Base-by-base conservation (phyloP, 345 rosid species). In the Lepidium sativum region DNA sequence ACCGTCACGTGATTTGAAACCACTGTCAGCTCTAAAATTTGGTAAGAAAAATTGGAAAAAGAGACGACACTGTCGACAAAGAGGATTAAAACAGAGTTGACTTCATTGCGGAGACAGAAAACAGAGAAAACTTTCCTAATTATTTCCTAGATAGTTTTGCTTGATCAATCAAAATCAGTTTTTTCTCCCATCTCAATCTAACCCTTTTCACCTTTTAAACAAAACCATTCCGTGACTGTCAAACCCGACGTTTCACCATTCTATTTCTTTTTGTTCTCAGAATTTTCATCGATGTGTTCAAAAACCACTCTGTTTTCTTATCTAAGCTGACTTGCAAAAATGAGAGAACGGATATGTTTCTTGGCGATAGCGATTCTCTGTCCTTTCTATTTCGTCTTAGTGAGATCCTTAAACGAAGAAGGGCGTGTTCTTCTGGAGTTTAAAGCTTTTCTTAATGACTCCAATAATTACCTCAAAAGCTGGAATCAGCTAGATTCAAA, bases 401-500 rank as follows among this genome's bases (percentile, higher is more conserved):
- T 67, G 13, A 74, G 63, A 27, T 80, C 86, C 14, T 47, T 81
- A 31, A 83, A 79, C 60, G 69, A 77, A 60, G 94, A 89, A 67
- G 94, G 87, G 9, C 69, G 23, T 32, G 16, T 35, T 27, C 84
- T 84, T 58, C 52, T 84, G 59, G 83, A 82, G 70, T 80, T 88
- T 21, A 88, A 82, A 80, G 71, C 68, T 67, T 71, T 66, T 2
- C 80, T 89, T 9, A 68, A 51, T 38, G 95, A 89, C 66, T 68
- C 80, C 49, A 56, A 41, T 49, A 69, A 79, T 67, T 73, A 65
- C 63, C 86, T 87, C 49, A 50, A 8, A 39, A 82, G 71, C 78
- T 89, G 92, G 97, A 82, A 80, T 45, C 54, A 66, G 38, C 68
- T 77, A 14, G 89, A 82, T 60, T 69, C 72, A 49, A 75, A 78